Base-by-base conservation (phyloP, 2,329 filamentous ascomycete species). In the Taxawa tesnikishii region DNA sequence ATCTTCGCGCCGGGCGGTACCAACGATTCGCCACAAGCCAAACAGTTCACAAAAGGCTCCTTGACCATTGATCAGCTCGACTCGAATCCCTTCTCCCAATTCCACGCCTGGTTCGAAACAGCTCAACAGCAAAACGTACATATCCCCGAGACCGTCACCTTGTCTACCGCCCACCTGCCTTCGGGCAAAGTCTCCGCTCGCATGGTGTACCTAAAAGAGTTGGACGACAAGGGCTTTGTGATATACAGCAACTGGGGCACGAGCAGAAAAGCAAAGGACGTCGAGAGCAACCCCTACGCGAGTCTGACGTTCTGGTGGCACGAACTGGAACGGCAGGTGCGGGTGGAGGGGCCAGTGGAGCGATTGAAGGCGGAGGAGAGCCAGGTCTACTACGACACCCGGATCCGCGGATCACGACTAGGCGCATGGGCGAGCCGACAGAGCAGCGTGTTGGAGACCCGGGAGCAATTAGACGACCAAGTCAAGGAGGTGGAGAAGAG, bases 401-500 rank as follows among this genome's bases (percentile, higher is more conserved):
- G 75, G 26, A 84, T 84, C 29, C 65, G 90, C 3, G 88, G 84
- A 1, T 84, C 77, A 48, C 66, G 85, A 43, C 70, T 98, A 38
- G 90, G 90, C 1, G 90, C 87, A 1, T 96, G 90, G 90, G 84
- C 90, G 8, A 93, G 83, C 54, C 69, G 73, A 56, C 90, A 98
- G 71, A 92, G 82, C 50, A 67, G 73, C 46, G 82, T 88, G 26
- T 58, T 96, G 35, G 45, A 44, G 27, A 81, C 80, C 4, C 67
- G 88, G 29, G 70, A 68, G 39, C 67, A 83, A 59, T 59, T 98
- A 38, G 83, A 94, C 50, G 60, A 64, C 21, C 77, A 79, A 66
- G 85, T 96, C 0, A 65, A 64, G 41, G 83, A 93, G 48, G 69
- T 77, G 21, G 82, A 93, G 62, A 61, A 70, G 54, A 68, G 63